Evolutionary conservation across 2,329 filamentous ascomycete genomes (phyloP).

Genomic region (Calonectria honghensis): DNA sequence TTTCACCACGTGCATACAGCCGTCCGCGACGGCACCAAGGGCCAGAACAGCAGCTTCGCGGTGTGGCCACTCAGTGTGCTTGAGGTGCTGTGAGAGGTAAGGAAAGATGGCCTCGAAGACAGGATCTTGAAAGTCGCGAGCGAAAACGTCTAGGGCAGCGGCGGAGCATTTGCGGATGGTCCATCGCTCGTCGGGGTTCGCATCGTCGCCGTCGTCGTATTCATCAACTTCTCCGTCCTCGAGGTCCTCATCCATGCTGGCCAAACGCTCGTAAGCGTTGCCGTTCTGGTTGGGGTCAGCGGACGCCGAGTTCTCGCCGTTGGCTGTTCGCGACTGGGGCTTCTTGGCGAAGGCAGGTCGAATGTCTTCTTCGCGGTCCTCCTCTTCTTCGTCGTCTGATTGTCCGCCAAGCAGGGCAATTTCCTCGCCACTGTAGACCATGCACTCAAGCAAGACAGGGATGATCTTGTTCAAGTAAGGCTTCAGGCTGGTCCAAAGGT

Average conservation of each 20-base stretch:
- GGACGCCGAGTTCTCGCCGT: conserved; percentile 70
- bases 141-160: conserved; percentile 94
- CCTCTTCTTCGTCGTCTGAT: conserved; percentile 91
- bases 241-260: conserved; percentile 81
- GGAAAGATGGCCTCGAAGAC: conserved; percentile 95
- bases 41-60: conserved; percentile 96
- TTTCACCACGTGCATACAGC: conserved; percentile 91
- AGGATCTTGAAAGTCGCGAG: conserved; percentile 88
- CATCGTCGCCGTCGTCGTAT: conserved; percentile 84
- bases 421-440: conserved; percentile 97
- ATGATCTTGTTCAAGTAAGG: conserved; percentile 90
- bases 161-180: conserved; percentile 98
- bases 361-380: conserved; percentile 93
- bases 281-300: conserved; percentile 71
- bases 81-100: conserved; percentile 92
- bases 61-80: conserved; percentile 91
- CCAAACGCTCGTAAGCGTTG: conserved; percentile 73
- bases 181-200: conserved; percentile 93
- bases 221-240: conserved; percentile 92
- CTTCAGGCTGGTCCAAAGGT: conserved; percentile 83
- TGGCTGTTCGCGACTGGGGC: conserved; percentile 74
- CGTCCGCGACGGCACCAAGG: conserved; percentile 94
- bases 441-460: conserved; percentile 92
- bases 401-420: conserved; percentile 89
- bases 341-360: conserved; percentile 92